Base-by-base conservation (phyloP, 2,329 filamentous ascomycete genomes). In the Aureobasidium sp. region DNA sequence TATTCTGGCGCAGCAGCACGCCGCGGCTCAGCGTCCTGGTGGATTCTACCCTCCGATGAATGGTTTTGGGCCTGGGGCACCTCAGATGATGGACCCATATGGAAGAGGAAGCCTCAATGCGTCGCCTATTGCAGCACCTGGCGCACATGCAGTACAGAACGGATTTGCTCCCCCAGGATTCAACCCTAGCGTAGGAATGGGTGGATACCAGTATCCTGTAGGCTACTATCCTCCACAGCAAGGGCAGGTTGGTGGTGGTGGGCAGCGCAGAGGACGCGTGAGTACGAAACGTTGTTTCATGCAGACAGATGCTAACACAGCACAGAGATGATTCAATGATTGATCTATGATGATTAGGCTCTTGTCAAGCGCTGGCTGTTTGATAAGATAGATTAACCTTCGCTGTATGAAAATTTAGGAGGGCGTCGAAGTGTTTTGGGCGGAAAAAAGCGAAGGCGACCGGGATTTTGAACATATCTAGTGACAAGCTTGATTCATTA, bases 251-350 rank as follows among this genome's bases (percentile, higher is more conserved):
- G 79, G 78, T 66, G 78, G 78, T 62, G 79, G 78, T 66, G 78
- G 78, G 61, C 78, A 81, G 68, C 78, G 81, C 65, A 72, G 74
- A 69, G 82, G 81, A 75, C 76, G 81, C 68, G 79, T 82, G 74
- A 80, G 61, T 62, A 21, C 21, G 3, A 11, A 13, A 34, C 14
- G 4, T n/a, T 39, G 25, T 14, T 44, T 16, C 7, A 3, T 10
- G 13, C 29, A 32, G 29, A 27, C 29, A 57, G 4, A 9, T 36
- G 37, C 59, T 55, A 37, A 61, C 21, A 10, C 34, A 10, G 13
- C 4, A 39, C 50, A 61, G 59, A 61, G 59, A 50, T 61, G 59
- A 61, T 61, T 61, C 39, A 32, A 61, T 14, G 42, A 61, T 39
- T 42, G 48, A 29, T 39, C 16, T 53, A 14, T 36, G 41, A 14